Conservation (phyloP, 169 alveolate species). For the Theileria parva region DNA sequence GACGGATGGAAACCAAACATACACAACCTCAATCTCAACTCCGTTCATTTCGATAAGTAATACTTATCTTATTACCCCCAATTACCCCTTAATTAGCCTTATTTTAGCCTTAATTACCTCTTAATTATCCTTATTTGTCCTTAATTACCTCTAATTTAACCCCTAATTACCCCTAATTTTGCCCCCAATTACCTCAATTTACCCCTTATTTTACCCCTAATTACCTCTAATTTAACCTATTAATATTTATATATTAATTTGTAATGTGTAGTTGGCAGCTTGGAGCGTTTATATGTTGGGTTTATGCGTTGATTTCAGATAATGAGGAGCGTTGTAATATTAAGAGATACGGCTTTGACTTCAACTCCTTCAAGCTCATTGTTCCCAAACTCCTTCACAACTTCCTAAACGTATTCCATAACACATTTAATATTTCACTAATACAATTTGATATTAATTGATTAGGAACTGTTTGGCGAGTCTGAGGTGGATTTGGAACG, state of each 20-base stretch:
- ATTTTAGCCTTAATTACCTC: no score
- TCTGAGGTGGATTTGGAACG: conserved; percentile 25
- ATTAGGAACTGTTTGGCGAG: neutral
- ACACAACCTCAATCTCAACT: conserved; percentile 13
- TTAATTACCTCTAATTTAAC: no score
- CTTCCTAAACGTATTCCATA: conserved; percentile 32
- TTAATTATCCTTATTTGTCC: no score
- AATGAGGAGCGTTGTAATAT: conserved; percentile 26
- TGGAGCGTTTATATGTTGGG: conserved; percentile 67
- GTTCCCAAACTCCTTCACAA: conserved; percentile 36
- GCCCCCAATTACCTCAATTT: no score
- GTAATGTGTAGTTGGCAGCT: conserved; percentile 48
- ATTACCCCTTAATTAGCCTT: neutral
- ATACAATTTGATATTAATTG: neutral
- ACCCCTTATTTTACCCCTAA: no score
- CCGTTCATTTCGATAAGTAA: conserved; percentile 56
- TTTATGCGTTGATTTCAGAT: conserved; percentile 44
- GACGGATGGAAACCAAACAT: conserved; percentile 50
- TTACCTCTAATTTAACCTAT: no score
- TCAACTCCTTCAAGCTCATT: conserved; percentile 21
- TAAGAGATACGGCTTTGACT: conserved; percentile 37
- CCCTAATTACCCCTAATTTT: no score
- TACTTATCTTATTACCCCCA: no score
- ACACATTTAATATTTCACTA: no score
- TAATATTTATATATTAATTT: no score